Evolutionary conservation across 768 basidiomycete genomes (phyloP), one percentile per base, ranked within the genome.

Genomic region (Dioszegia hungarica): DNA sequence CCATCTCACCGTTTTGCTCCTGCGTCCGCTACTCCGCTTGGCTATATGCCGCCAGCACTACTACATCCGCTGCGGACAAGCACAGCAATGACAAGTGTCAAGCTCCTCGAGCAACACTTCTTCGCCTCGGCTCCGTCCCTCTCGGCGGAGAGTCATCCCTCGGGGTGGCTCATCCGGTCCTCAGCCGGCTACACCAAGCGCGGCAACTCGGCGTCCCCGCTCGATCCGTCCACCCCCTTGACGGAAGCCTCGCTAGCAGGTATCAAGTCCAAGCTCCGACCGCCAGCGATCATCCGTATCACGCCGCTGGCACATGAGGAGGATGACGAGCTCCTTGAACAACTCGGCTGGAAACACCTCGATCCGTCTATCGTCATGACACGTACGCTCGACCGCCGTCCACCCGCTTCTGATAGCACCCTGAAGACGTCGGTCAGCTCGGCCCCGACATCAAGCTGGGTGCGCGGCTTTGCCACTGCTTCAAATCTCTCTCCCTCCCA

Each of bases 111-210:
- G 11, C 5, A 12, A 22, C 33, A 48, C 29, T 48, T 34, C 31
- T 22, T 29, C 19, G 31, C 6, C 2, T 34, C 29, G 8, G 47
- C 47, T 8, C 47, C 47, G 3, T 11, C 31, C n/a, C 28, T 48
- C n/a, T 34, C 17, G 3, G 31, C 29, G 20, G 28, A 8, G 2
- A 29, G 4, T 29, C 47, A 48, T 22, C 17, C 47, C 5, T 33
- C 47, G 4, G 47, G 31, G 5, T 48, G 47, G 47, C 47, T 48
- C 3, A 6, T 48, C 19, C 47, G 47, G 5, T n/a, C 29, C 8
- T 48, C 47, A 22, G 47, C 14, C 47, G 47, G 47, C 3, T 48
- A 48, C 19, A 48, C 47, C 10, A 48, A 48, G 33, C 47, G 47
- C 4, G 47, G 47, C 19, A 48, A 48, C 29, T 48, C 47, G 19